phyloP scores from a whole-genome alignment of 176 grass and related monocot genomes.

The Avena atlantica region DNA sequence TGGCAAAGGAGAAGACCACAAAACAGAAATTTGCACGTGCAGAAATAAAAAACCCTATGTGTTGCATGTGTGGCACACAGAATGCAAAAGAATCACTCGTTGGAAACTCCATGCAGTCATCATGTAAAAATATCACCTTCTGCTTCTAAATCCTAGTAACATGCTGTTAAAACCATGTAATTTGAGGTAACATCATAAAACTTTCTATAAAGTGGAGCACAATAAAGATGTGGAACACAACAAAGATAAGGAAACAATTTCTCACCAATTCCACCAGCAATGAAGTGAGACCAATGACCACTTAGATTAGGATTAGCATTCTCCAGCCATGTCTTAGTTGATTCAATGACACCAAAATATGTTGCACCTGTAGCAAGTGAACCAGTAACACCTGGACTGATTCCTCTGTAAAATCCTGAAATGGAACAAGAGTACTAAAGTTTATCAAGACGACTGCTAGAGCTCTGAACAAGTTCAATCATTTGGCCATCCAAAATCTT shows the following conservation, averaged over 20 bases:
- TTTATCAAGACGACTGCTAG: neutral
- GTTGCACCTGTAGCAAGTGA: conserved; percentile 53
- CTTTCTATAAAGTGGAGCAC: neutral
- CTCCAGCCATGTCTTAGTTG: neutral
- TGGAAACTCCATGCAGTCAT: neutral
- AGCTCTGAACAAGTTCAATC: neutral
- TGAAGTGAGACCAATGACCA: neutral
- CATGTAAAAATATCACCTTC: conserved; percentile 4
- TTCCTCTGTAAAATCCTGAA: conserved; percentile 87
- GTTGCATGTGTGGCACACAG: neutral
- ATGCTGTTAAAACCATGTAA: neutral
- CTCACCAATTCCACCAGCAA: conserved; percentile 4
- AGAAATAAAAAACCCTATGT: neutral
- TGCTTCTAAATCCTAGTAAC: conserved; percentile 16
- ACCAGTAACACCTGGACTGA: conserved; percentile 75
- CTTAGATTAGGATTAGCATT: neutral
- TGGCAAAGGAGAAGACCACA: conserved; percentile 11
- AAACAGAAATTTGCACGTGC: conserved; percentile 5
- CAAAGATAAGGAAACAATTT: neutral
- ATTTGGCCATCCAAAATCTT: neutral
- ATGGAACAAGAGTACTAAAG: neutral
- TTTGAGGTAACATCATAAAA: neutral
- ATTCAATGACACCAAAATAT: conserved; percentile 9
- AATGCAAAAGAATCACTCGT: neutral
- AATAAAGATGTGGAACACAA: neutral